Conservation (phyloP, 306 rosid species). For the Prunus mira region DNA sequence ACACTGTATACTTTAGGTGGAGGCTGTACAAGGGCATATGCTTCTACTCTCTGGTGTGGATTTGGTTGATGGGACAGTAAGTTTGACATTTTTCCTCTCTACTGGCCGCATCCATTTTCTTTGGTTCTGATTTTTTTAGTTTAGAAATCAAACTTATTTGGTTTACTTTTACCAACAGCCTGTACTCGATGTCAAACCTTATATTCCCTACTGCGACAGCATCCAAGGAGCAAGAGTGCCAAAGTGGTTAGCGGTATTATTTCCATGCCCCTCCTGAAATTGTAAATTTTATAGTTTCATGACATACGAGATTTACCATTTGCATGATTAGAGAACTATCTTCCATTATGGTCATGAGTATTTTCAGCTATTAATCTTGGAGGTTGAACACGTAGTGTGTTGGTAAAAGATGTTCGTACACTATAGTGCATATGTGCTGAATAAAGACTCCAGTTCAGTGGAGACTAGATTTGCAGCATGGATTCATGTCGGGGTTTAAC, state of each 20-base stretch:
- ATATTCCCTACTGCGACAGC: constrained; percentile 81
- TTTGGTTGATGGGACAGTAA: constrained; percentile 93
- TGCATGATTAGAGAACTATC: background rate
- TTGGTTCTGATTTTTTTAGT: constrained; percentile 8
- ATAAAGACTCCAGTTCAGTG: background rate
- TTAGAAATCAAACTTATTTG: constrained; percentile 11
- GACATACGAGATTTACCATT: background rate
- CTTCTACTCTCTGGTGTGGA: constrained; percentile 88
- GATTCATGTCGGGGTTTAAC: background rate
- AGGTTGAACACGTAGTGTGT: background rate
- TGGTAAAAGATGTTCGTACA: background rate
- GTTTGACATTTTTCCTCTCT: constrained; percentile 39
- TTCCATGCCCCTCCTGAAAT: constrained; percentile 19
- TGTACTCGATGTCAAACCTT: constrained; percentile 88
- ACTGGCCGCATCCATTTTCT: constrained; percentile 9
- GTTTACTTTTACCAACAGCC: constrained; percentile 60
- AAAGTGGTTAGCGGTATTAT: constrained; percentile 68
- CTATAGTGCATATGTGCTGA: constrained; percentile 2
- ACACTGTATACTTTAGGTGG: constrained; percentile 49
- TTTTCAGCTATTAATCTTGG: background rate
- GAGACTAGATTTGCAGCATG: background rate
- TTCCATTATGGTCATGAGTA: background rate
- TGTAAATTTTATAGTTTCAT: constrained; percentile 1
- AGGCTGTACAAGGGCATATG: constrained; percentile 69
- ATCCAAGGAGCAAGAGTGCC: constrained; percentile 71